phyloP scores from a whole-genome alignment of 148 eudicot species.

The Spergularia marina region DNA sequence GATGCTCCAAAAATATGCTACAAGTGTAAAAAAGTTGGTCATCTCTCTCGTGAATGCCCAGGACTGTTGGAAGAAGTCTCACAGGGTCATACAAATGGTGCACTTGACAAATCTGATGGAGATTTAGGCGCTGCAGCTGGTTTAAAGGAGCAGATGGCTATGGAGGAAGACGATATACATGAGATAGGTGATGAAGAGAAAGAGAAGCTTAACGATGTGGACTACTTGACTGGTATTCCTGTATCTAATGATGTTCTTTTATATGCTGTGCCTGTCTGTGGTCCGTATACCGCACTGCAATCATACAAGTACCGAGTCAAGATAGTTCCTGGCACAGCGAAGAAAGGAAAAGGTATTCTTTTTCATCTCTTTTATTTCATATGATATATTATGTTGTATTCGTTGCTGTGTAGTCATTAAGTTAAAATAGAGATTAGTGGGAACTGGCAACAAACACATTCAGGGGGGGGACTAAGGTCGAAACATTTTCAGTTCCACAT shows the following conservation, averaged over 20 bases:
- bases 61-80: constrained; percentile 46
- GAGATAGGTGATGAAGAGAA: constrained; percentile 98
- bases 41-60: constrained; percentile 85
- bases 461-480: not conserved
- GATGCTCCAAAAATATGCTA: constrained; percentile 81
- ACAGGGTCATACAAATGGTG: constrained; percentile 31
- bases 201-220: constrained; percentile 81
- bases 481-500: not conserved
- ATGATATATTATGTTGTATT: not conserved
- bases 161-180: constrained; percentile 97
- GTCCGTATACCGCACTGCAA: constrained; percentile 81
- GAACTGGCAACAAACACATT: not conserved
- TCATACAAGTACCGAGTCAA: constrained; percentile 89
- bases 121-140: constrained; percentile 26
- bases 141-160: constrained; percentile 60
- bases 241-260: constrained; percentile 74
- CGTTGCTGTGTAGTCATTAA: not conserved
- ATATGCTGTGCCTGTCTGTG: constrained; percentile 96
- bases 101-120: constrained; percentile 28
- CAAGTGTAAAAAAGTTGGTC: constrained; percentile 89
- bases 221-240: constrained; percentile 89
- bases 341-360: constrained; percentile 85
- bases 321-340: constrained; percentile 85
- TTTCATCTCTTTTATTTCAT: not conserved
- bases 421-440: constrained; percentile 1